Percentiles rank a stretch among this genome's conserved stretches.
phyloP scores from a whole-genome alignment of 208 protist species.

The Zelonia costaricensis region DNA sequence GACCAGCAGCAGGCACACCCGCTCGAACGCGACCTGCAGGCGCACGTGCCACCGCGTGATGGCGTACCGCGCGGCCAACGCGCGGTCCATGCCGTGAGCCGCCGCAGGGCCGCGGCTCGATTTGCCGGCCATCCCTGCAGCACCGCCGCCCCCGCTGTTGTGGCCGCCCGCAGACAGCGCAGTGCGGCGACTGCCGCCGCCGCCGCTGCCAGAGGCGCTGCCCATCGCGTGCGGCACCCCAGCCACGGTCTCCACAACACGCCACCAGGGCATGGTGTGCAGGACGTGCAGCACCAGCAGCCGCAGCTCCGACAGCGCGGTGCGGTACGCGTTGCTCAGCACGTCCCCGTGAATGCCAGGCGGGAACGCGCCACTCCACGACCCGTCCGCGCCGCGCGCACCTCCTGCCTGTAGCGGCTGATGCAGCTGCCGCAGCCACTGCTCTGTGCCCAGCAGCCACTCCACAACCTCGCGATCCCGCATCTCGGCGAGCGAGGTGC shows the following conservation, averaged over 20 bases:
- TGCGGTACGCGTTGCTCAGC: conserved; percentile 14
- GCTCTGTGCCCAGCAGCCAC: conserved; percentile 52
- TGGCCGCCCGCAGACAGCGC: not conserved
- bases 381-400: not conserved
- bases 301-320: conserved; percentile 45
- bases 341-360: not conserved
- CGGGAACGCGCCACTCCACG: not conserved
- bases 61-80: conserved; percentile 15
- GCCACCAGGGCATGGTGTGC: conserved; percentile 84
- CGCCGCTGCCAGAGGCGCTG: not conserved
- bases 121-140: not conserved
- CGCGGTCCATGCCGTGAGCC: conserved; percentile 11
- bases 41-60: conserved; percentile 67
- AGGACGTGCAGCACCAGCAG: conserved; percentile 74
- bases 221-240: too few relatives aligned
- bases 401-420: not conserved
- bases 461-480: conserved; percentile 74
- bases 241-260: conserved; percentile 58
- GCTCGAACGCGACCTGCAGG: conserved; percentile 76
- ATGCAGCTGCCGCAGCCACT: conserved; percentile 40
- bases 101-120: not conserved
- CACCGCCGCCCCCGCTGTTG: not conserved
- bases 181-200: too few relatives aligned
- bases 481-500: conserved; percentile 70
- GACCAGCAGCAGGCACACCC: conserved; percentile 65